Conservation (phyloP, 495 filamentous ascomycete species). For the Talaromyces proteolyticus region DNA sequence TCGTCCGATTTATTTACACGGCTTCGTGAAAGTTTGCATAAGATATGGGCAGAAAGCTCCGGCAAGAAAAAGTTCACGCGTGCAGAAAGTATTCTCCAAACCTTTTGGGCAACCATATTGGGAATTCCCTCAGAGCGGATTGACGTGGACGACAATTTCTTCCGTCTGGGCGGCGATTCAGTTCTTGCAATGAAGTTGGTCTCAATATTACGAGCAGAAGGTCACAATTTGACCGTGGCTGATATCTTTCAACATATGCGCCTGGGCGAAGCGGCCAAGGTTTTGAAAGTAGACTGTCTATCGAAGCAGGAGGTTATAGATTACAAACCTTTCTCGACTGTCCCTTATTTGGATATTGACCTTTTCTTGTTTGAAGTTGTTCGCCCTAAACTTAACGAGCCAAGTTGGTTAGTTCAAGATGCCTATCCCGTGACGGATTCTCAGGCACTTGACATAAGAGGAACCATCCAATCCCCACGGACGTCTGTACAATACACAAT, state of each 20-base stretch:
- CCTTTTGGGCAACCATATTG: conserved; percentile 41
- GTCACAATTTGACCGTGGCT: conserved; percentile 29
- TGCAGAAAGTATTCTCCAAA: conserved; percentile 31
- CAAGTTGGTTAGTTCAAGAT: conserved; percentile 26
- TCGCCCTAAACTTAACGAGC: conserved; percentile 22
- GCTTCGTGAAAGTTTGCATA: conserved; percentile 15
- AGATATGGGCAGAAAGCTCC: conserved; percentile 15
- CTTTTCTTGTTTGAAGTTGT: conserved; percentile 18
- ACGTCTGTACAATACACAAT: conserved; percentile 40
- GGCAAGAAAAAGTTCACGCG: conserved; percentile 19
- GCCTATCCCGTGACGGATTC: conserved; percentile 29
- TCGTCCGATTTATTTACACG: conserved; percentile 13
- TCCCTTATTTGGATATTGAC: conserved; percentile 24
- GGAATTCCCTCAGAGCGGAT: conserved; percentile 26
- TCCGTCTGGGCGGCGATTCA: conserved; percentile 41
- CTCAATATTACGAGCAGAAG: conserved; percentile 24
- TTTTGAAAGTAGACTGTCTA: conserved; percentile 19
- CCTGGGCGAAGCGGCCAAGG: conserved; percentile 28
- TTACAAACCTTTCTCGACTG: conserved; percentile 29
- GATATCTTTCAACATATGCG: conserved; percentile 44
- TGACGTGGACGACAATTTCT: conserved; percentile 40
- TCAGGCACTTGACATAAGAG: conserved; percentile 42
- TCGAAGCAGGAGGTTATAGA: conserved; percentile 7
- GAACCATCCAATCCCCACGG: conserved; percentile 40
- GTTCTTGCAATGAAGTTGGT: conserved; percentile 41